Evolutionary conservation across 148 eudicot species (phyloP).

Genomic region (Rheum nobile): DNA sequence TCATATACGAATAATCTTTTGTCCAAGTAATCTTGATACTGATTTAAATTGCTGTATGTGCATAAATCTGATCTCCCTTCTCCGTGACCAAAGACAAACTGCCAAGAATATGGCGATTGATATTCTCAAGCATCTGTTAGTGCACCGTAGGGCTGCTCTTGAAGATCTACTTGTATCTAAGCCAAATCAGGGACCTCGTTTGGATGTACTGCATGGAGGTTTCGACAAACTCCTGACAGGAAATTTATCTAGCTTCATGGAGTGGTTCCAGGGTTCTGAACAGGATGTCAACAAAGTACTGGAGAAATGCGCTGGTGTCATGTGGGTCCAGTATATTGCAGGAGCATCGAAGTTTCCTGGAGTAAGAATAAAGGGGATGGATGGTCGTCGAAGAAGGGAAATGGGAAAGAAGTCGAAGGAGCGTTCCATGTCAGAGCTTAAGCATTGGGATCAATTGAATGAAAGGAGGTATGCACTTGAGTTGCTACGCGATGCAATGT

Average conservation of each 20-base stretch:
- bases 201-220: slow-evolving; percentile 88
- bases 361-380: slow-evolving; percentile 86
- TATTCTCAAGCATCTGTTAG: slow-evolving; percentile 75
- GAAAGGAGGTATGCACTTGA: slow-evolving; percentile 88
- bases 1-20: slow-evolving; percentile 73
- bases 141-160: slow-evolving; percentile 80
- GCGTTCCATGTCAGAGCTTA: slow-evolving; percentile 42
- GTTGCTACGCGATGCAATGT: slow-evolving; percentile 80
- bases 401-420: slow-evolving; percentile 73
- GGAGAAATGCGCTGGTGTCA: slow-evolving; percentile 89
- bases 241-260: slow-evolving; percentile 54
- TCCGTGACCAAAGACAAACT: slow-evolving; percentile 54
- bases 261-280: slow-evolving; percentile 77
- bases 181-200: slow-evolving; percentile 54
- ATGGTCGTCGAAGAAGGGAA: slow-evolving; percentile 76
- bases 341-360: slow-evolving; percentile 94
- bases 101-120: slow-evolving; percentile 64
- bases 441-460: slow-evolving; percentile 81
- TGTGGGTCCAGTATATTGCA: slow-evolving; percentile 93
- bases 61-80: slow-evolving; percentile 76
- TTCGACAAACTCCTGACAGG: slow-evolving; percentile 87
- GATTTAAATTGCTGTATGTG: slow-evolving; percentile 92
- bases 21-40: slow-evolving; percentile 83
- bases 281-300: slow-evolving; percentile 62
- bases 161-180: slow-evolving; percentile 89